Base-by-base conservation (phyloP, 768 basidiomycete genomes). In the Gelatoporia subvermispora region DNA sequence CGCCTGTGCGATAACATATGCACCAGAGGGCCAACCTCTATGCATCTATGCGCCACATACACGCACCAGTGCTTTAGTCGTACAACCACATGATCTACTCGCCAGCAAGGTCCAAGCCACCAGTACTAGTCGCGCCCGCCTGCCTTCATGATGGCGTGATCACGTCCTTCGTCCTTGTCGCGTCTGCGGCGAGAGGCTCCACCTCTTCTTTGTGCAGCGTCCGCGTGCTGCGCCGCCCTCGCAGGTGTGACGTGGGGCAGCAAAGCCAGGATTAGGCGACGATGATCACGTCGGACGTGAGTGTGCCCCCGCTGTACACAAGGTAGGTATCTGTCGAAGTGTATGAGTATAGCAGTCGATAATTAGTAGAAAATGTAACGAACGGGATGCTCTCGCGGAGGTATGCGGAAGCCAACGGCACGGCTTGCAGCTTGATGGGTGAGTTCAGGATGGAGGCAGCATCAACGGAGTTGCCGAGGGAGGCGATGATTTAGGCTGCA, bases 241-340 rank as follows among this genome's bases (percentile, higher is more conserved):
- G 52, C 20, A 54, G 5, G 39, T 35, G 47, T n/a, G 53, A 9
- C 40, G 62, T 61, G 35, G 58, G 57, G 42, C 77, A 76, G 65
- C 98, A 98, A 18, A 93, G 69, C 58, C 85, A 76, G 18, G 84
- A 84, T 67, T 99, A 96, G 9, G 76, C 65, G 46, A 98, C 84
- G 61, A 99, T 97, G 4, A 87, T 87, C 25, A 97, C 69, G 64
- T 99, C 96, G 64, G 97, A 98, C 55, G 92, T 67, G 16, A 98
- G 78, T 0, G 95, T 97, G 2, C 96, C 96, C 35, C 80, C 93
- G 49, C 90, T 93, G 28, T 95, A 95, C 1, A 98, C 70, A 0
- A 98, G 74, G n/a, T n/a, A n/a, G n/a, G n/a, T n/a, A 62, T 93
- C 97, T 43, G 88, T 90, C 51, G n/a, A n/a, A 31, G 13, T 24